Conservation (phyloP, 805 yeast species). For the Jamesozyma rosinii region DNA sequence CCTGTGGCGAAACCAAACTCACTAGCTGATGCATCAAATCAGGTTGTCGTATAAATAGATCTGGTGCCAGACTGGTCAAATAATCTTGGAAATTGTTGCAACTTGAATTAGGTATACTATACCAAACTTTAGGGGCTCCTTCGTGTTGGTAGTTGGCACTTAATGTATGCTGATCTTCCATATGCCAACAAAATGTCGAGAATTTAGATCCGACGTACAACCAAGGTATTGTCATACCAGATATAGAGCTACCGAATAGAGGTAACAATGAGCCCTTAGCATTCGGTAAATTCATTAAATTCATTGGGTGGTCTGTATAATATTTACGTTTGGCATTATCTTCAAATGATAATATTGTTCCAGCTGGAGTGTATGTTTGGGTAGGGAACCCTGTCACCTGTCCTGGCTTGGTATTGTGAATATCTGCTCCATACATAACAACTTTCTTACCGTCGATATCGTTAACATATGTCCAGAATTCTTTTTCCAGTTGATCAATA, state of each 20-base stretch:
- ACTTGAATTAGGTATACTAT: slow-evolving; percentile 67
- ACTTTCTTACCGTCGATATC: slow-evolving; percentile 29
- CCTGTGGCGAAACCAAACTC: slow-evolving; percentile 66
- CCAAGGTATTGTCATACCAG: slow-evolving; percentile 97
- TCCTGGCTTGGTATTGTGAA: slow-evolving; percentile 53
- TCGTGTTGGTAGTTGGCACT: slow-evolving; percentile 87
- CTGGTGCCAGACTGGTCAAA: slow-evolving; percentile 65
- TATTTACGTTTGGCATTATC: slow-evolving; percentile 5
- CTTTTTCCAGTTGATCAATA: slow-evolving; percentile 43
- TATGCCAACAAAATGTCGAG: slow-evolving; percentile 94
- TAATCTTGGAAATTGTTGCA: slow-evolving; percentile 56
- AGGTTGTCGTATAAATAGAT: slow-evolving; percentile 73
- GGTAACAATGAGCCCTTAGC: slow-evolving; percentile 61
- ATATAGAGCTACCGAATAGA: slow-evolving; percentile 45
- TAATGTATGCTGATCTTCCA: slow-evolving; percentile 86
- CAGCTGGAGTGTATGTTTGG: background rate
- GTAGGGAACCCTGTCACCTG: slow-evolving; percentile 34
- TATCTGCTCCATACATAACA: slow-evolving; percentile 79
- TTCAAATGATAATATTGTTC: slow-evolving; percentile 2
- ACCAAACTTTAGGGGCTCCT: slow-evolving; percentile 90
- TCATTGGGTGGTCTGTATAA: slow-evolving; percentile 61
- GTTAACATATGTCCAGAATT: slow-evolving; percentile 56
- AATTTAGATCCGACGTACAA: slow-evolving; percentile 80
- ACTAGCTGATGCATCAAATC: slow-evolving; percentile 81
- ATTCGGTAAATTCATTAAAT: slow-evolving; percentile 62